A percentile compares a stretch with the other conserved stretches of the same genome.
phyloP scores from a whole-genome alignment of 805 yeast genomes.

The Isabelozyma heimii region DNA sequence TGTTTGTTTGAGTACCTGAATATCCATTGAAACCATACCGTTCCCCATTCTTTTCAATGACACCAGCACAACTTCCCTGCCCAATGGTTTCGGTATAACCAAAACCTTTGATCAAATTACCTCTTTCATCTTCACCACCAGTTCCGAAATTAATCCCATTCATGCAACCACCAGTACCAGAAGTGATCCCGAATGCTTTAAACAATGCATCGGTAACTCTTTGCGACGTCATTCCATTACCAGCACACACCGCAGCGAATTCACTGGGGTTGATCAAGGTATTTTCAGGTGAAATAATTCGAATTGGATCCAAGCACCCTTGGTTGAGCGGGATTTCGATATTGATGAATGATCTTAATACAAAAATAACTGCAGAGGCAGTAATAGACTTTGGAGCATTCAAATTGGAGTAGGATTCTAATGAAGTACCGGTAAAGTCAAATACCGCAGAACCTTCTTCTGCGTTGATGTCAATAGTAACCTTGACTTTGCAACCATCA shows the following conservation, averaged over 20 bases:
- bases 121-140: conserved; percentile 13
- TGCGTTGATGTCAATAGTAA: conserved; percentile 15
- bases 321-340: conserved; percentile 18
- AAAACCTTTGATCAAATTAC: conserved; percentile 13
- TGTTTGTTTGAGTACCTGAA: conserved; percentile 48
- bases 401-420: conserved; percentile 17
- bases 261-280: conserved; percentile 13
- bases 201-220: conserved; percentile 17
- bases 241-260: conserved; percentile 17
- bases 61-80: conserved; percentile 17
- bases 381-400: conserved; percentile 16
- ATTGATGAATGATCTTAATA: conserved; percentile 15
- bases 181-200: conserved; percentile 17
- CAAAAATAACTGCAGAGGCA: conserved; percentile 13
- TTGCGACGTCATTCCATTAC: conserved; percentile 20
- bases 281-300: conserved; percentile 12
- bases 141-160: conserved; percentile 18
- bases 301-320: conserved; percentile 17
- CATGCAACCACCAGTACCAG: conserved; percentile 19
- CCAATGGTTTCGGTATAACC: conserved; percentile 11
- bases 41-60: conserved; percentile 5
- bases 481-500: conserved; percentile 13
- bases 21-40: conserved; percentile 16
- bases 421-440: conserved; percentile 24
- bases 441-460: conserved; percentile 18